Base-by-base conservation (phyloP, 768 basidiomycete species). In the Lanmaoa pseudosensibilis region DNA sequence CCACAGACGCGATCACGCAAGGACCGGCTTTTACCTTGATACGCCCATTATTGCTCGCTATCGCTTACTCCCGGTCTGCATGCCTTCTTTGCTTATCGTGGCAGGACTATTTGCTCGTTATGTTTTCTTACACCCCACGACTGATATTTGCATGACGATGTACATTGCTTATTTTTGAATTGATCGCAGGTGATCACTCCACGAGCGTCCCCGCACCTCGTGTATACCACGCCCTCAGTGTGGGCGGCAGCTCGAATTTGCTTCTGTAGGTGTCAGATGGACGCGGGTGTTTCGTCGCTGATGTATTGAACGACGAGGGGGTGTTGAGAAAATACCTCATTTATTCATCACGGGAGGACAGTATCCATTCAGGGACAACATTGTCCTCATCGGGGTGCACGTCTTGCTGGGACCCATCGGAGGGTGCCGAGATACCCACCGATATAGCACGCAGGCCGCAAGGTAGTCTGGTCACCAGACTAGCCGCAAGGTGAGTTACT, bases 121-220 rank as follows among this genome's bases (percentile, higher is more conserved):
- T 30, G n/a, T 3, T 13, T 21, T 34, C 19, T 41, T 38, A 23
- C 34, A 7, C 34, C 2, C 47, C 8, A 23, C 34, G 3, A 19
- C 11, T 50, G 12, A 38, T 7, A 21, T 41, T 39, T 45, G 33
- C 23, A 36, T 32, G 23, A 59, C n/a, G 23, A 44, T 61, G 51
- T 59, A 46, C 19, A 9, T 21, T 34, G 16, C 38, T 49, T 52
- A 33, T 56, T 46, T 55, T 43, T 48, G 49, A 40, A 61, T 56
- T 16, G 23, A 52, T 43, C 18, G 11, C 48, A 45, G 49, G 49
- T 27, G 23, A 41, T 57, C 41, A 21, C 19, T 19, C 8, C 18
- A 43, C 12, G 21, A 19, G 21, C 9, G 10, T n/a, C 23, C 25
- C n/a, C 15, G 5, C 27, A 13, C 15, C 19, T 19, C 18, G 5